Percentiles rank a stretch among this genome's conserved stretches.
phyloP scores from a whole-genome alignment of 495 filamentous ascomycete species.

The Aspergillus baeticus region DNA sequence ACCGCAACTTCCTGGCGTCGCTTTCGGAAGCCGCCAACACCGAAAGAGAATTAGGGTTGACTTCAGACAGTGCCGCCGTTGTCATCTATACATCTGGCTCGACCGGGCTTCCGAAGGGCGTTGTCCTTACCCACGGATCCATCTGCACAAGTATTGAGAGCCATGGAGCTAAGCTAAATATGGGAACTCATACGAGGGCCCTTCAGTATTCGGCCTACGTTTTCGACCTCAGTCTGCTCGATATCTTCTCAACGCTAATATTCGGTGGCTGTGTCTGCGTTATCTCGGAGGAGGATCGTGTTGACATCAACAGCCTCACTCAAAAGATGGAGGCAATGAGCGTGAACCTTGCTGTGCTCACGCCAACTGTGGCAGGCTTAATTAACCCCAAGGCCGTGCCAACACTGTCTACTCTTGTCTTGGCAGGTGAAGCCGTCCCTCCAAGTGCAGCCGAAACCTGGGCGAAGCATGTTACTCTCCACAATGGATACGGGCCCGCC shows the following conservation, averaged over 20 bases:
- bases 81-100: slow-evolving; percentile 35
- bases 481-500: slow-evolving; percentile 17
- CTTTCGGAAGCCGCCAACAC: neutral
- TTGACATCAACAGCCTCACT: slow-evolving; percentile 5
- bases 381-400: slow-evolving; percentile 7
- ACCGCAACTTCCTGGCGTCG: neutral
- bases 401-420: slow-evolving; percentile 9
- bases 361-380: slow-evolving; percentile 9
- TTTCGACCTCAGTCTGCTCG: slow-evolving; percentile 16
- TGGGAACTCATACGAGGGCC: neutral
- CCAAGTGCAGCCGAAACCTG: slow-evolving; percentile 8
- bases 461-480: slow-evolving; percentile 5
- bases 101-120: slow-evolving; percentile 34
- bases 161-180: slow-evolving; percentile 7
- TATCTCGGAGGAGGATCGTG: slow-evolving; percentile 12
- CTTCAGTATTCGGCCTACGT: slow-evolving; percentile 19
- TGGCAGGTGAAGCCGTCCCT: slow-evolving; percentile 17
- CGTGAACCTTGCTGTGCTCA: slow-evolving; percentile 13
- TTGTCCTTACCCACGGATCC: slow-evolving; percentile 24
- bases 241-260: slow-evolving; percentile 13
- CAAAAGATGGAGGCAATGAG: slow-evolving; percentile 1
- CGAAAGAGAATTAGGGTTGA: neutral
- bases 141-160: slow-evolving; percentile 19
- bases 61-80: slow-evolving; percentile 17
- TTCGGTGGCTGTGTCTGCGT: slow-evolving; percentile 19